phyloP scores from a whole-genome alignment of 169 alveolate genomes.

The Babesia gibsoni region DNA sequence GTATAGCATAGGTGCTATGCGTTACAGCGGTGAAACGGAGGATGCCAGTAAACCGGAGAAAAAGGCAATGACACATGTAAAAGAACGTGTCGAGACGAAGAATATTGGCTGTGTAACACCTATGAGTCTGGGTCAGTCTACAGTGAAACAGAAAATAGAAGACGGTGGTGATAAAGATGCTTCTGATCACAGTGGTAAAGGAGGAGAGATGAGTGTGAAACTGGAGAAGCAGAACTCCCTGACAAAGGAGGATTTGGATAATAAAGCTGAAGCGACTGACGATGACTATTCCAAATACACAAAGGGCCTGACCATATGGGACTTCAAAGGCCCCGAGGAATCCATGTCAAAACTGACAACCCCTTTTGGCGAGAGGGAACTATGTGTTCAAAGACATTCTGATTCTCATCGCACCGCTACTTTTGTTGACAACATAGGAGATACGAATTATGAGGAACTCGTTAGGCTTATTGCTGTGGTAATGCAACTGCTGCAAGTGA shows the following conservation, averaged over 20 bases:
- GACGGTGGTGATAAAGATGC: neutral
- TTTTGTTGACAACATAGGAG: conserved; percentile 48
- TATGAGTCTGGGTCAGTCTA: too few species aligned
- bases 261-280: neutral
- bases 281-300: neutral
- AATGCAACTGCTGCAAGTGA: conserved; percentile 14
- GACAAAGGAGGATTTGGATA: neutral
- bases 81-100: too few species aligned
- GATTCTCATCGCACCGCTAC: conserved; percentile 24
- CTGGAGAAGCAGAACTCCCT: neutral
- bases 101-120: too few species aligned
- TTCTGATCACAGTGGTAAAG: neutral
- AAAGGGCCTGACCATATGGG: neutral
- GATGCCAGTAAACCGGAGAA: too few species aligned
- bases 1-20: conserved; percentile 6
- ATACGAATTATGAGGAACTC: conserved; percentile 38
- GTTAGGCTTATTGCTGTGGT: conserved; percentile 16
- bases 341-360: conserved; percentile 6
- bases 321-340: neutral
- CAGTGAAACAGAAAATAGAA: too few species aligned
- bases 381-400: conserved; percentile 20
- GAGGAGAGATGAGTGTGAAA: neutral
- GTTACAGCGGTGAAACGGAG: neutral
- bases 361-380: conserved; percentile 38
- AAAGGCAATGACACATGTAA: too few species aligned